Base-by-base conservation (phyloP, 495 filamentous ascomycete species). In the Aspergillus incahuasiensis region DNA sequence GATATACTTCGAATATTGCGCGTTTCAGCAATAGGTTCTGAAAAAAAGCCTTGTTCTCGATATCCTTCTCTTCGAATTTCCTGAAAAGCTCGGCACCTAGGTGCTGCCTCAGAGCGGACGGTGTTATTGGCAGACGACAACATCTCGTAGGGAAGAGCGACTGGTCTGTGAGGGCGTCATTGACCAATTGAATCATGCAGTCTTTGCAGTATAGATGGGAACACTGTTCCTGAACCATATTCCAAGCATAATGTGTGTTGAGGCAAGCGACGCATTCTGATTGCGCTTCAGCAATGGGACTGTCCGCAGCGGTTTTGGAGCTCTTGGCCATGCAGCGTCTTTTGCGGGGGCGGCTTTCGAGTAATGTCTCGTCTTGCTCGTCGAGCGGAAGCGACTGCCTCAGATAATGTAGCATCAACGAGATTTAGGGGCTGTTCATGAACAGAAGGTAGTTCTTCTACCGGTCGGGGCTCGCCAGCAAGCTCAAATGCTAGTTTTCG, bases 61-160 rank as follows among this genome's bases (percentile, higher is more conserved):
- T 52, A 0, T 30, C 11, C 44, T 63, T 72, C 12, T 61, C 50
- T 6, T 55, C 52, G 25, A 65, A 61, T 11, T 16, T 13, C 5
- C 39, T 48, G 3, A 25, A 41, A 2, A 62, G 32, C 0, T 60
- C 52, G 2, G 28, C 19, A 0, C 53, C 48, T 4, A 76, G 45
- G n/a, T 65, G 43, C 1, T 40, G 41, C 5, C 55, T 48, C 16
- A 67, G 54, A 11, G 5, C 1, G 1, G 59, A 53, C 7, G 63
- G 35, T 5, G 62, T 49, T 8, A 75, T 60, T 15, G 30, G n/a
- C 13, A 64, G 16, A 0, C 56, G 47, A 44, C 75, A 79, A 56
- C 75, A 78, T 34, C 64, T 63, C 15, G 71, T 71, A 0, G 75
- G 74, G 34, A 68, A 75, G 3, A 71, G 56, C 7, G 69, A 63